These are phyloP conservation scores for Tricladium varicosporioides DNA, from an alignment of 2,329 filamentous ascomycete genomes.

Conservation along the genomic window DNA sequence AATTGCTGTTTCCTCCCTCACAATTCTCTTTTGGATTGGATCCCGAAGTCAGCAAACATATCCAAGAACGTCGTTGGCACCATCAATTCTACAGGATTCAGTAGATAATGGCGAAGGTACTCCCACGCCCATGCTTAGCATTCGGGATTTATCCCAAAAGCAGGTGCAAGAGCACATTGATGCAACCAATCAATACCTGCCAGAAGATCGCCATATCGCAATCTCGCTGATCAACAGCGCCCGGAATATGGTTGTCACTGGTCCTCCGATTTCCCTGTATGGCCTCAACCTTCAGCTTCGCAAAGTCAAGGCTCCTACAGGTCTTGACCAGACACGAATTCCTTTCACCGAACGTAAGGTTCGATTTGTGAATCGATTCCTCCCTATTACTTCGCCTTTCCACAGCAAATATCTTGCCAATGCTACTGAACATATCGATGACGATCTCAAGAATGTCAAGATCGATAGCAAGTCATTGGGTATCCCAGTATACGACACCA, in stretches of 20 bases:
- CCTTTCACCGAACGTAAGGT: conserved; percentile 95
- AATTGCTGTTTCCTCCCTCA: conserved; percentile 75
- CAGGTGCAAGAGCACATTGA: conserved; percentile 97
- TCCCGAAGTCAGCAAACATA: conserved; percentile 96
- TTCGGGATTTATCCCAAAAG: conserved; percentile 82
- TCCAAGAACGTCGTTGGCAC: conserved; percentile 89
- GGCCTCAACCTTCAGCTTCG: conserved; percentile 92
- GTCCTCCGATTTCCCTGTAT: conserved; percentile 92
- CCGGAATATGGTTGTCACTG: conserved; percentile 94
- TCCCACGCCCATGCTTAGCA: conserved; percentile 96
- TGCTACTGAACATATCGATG: conserved; percentile 77
- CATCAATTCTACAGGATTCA: conserved; percentile 87
- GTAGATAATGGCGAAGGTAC: conserved; percentile 91
- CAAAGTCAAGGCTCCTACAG: conserved; percentile 97
- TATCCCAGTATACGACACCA: conserved; percentile 87
- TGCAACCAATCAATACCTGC: conserved; percentile 94
- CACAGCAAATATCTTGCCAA: conserved; percentile 91
- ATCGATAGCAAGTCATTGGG: conserved; percentile 73
- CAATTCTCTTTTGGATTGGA: conserved; percentile 98
- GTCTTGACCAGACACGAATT: conserved; percentile 89
- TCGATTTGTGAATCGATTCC: conserved; percentile 93
- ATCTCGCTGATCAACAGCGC: conserved; percentile 97
- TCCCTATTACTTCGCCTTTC: conserved; percentile 97
- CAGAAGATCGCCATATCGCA: conserved; percentile 85
- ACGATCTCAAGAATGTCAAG: conserved; percentile 79